Base-by-base conservation (phyloP, 352 stramenopile genomes). In the Phytophthora fragariae region DNA sequence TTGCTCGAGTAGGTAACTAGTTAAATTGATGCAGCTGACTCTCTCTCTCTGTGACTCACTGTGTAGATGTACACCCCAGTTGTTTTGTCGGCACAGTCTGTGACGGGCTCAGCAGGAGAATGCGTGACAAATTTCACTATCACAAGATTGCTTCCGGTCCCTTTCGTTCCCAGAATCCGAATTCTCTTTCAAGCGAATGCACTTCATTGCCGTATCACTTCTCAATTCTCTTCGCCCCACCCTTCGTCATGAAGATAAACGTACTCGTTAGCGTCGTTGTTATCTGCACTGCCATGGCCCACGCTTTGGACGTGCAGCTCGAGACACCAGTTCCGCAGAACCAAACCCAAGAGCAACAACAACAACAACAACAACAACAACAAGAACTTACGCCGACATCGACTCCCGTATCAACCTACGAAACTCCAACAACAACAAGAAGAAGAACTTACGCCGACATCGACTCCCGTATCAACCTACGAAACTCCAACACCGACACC, bases 291-390 rank as follows among this genome's bases (percentile, higher is more conserved):
- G 11, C 49, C 8, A 7, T 6, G 5, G 21, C 11, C 11, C 49
- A 55, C 5, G 49, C 49, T 55, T 14, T 55, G 17, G 21, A 15
- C 2, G 21, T 55, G 19, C 9, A 33, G 10, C 9, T 55, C 21
- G 49, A 55, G 19, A 55, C 19, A n/a, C 8, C 49, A 31, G 31
- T 7, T 15, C 10, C 49, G 21, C 49, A 55, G 15, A 31, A 55
- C 49, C 19, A 55, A 55, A 55, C 49, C 19, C 49, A 55, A 55
- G 9, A 55, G 46, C 46, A 50, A 14, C 44, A 50, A 14, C 44
- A 50, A 21, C 19, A 21, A 21, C 19, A 50, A 5, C 24, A 50
- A 15, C 17, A 55, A 31, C 47, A 55, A 12, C 49, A 55, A 8
- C 9, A 55, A 33, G 49, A 55, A 33, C 17, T 53, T 21, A n/a